Conservation (phyloP, 257 asterid genomes). For the Ajuga chamaepitys region DNA sequence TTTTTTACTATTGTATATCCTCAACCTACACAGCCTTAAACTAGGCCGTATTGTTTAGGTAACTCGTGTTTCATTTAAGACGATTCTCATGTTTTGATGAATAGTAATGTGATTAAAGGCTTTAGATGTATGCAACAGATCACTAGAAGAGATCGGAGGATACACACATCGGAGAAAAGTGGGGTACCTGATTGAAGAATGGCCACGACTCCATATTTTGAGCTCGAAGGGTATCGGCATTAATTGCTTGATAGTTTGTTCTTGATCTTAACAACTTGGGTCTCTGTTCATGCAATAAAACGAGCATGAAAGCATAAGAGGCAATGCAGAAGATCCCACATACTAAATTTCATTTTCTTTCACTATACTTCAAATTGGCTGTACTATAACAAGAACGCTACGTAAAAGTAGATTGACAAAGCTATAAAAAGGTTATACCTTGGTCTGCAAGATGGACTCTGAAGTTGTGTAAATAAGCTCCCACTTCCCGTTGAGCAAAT, state of each 20-base stretch:
- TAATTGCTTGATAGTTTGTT: conserved; percentile 67
- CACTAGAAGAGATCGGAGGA: neutral
- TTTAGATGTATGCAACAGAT: neutral
- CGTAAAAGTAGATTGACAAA: neutral
- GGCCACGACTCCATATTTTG: conserved; percentile 78
- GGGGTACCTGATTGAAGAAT: conserved; percentile 70
- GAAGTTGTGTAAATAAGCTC: conserved; percentile 91
- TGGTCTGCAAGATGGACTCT: conserved; percentile 62
- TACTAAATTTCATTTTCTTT: neutral
- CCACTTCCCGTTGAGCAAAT: conserved; percentile 77
- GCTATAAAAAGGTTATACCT: conserved; percentile 29
- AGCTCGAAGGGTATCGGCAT: conserved; percentile 71
- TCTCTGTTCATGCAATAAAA: conserved; percentile 39
- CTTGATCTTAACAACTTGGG: conserved; percentile 65
- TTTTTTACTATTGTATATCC: too few species aligned
- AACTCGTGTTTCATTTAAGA: too few species aligned
- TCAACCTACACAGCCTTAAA: too few species aligned
- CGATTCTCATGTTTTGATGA: too few species aligned
- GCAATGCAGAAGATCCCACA: neutral
- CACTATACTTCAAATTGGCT: neutral
- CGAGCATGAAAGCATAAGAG: neutral
- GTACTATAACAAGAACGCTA: neutral
- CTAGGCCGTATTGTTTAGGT: too few species aligned
- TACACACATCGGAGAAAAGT: neutral
- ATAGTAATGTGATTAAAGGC: too few species aligned